phyloP scores from a whole-genome alignment of 1,284 basidiomycete species.

The Violaceomyces palustris region DNA sequence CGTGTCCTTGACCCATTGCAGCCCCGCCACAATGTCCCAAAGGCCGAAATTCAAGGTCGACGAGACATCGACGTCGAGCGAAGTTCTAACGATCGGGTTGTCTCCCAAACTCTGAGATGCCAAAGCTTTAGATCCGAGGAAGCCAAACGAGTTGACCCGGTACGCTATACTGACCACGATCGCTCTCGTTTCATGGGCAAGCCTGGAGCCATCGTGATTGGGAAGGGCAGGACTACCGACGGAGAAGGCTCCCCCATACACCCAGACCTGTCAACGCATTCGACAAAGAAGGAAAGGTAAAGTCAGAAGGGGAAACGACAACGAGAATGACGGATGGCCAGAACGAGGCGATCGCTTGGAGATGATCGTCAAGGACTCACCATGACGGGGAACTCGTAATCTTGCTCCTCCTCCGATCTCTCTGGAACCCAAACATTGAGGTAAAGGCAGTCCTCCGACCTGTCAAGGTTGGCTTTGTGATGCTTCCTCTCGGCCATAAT shows the following conservation, averaged over 20 bases:
- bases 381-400: slow-evolving; percentile 58
- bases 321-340: too few relatives aligned
- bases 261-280: too few relatives aligned
- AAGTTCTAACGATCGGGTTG: slow-evolving; percentile 21
- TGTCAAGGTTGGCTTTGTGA: slow-evolving; percentile 9
- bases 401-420: background rate
- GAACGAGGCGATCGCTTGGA: background rate
- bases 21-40: slow-evolving; percentile 60
- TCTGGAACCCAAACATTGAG: slow-evolving; percentile 54
- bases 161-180: slow-evolving; percentile 58
- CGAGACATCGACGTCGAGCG: too few relatives aligned
- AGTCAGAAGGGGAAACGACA: background rate
- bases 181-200: slow-evolving; percentile 38
- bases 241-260: slow-evolving; percentile 58
- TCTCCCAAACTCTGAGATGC: slow-evolving; percentile 8
- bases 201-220: slow-evolving; percentile 12
- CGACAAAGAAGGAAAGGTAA: background rate
- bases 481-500: slow-evolving; percentile 11
- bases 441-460: slow-evolving; percentile 59
- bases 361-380: too few relatives aligned
- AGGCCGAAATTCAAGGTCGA: slow-evolving; percentile 67
- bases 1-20: slow-evolving; percentile 63
- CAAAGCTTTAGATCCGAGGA: slow-evolving; percentile 57
- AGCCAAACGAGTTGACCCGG: slow-evolving; percentile 56
- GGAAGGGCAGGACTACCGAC: slow-evolving; percentile 33